Evolutionary conservation across 306 rosid genomes (phyloP).

Genomic region (Rosa chinensis): DNA sequence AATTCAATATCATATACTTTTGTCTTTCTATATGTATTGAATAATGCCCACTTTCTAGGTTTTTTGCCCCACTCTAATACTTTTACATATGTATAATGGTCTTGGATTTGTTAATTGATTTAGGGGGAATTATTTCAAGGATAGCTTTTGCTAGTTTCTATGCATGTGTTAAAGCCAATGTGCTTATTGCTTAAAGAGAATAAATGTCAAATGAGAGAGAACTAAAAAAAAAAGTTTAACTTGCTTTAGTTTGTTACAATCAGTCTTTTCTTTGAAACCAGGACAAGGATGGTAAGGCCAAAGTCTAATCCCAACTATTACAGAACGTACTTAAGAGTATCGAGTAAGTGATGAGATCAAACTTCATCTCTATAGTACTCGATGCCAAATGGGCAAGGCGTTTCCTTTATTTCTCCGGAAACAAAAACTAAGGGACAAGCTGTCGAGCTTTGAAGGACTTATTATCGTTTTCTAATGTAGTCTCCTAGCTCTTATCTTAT

Average conservation of each 20-base stretch:
- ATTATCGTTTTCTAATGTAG: neutral
- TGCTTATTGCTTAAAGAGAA: conserved; percentile 23
- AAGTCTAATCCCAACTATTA: neutral
- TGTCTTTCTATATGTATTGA: conserved; percentile 34
- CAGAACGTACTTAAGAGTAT: neutral
- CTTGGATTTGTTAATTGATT: conserved; percentile 21
- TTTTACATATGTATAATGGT: conserved; percentile 13
- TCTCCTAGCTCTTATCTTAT: neutral
- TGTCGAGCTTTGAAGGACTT: neutral
- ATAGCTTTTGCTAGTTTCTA: conserved; percentile 37
- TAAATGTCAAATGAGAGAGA: conserved; percentile 44
- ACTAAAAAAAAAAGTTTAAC: neutral
- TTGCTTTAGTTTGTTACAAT: neutral
- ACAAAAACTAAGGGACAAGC: neutral
- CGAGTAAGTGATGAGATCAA: neutral
- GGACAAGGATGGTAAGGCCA: neutral
- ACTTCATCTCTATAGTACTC: neutral
- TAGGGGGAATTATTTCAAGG: conserved; percentile 31
- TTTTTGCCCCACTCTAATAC: conserved; percentile 28
- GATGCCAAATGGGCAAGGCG: neutral
- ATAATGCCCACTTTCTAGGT: conserved; percentile 33
- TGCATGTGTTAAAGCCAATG: conserved; percentile 35
- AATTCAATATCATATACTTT: conserved; percentile 23
- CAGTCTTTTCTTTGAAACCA: neutral
- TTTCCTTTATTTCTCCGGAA: neutral